Percentiles rank a stretch among this genome's conserved stretches.
These are phyloP conservation scores for Raffaelea arxii DNA, from an alignment of 2,329 filamentous ascomycete species.

Conservation along the genomic window DNA sequence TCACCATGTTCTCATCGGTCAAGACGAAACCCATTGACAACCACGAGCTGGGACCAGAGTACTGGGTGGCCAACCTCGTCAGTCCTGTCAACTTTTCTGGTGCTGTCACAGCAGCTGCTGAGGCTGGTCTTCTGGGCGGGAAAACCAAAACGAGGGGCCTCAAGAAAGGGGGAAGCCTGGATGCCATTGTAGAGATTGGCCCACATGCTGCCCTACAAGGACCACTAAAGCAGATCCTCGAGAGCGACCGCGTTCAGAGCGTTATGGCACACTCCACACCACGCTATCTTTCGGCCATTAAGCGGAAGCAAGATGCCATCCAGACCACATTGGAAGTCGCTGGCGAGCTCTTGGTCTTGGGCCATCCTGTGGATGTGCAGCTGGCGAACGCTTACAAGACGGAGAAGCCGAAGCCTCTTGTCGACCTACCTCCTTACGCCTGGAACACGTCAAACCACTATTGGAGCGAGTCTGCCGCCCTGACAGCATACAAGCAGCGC, in stretches of 20 bases:
- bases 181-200: constrained; percentile 15
- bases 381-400: constrained; percentile 6
- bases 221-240: constrained; percentile 13
- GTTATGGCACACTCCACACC: neutral
- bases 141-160: neutral
- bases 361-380: constrained; percentile 4
- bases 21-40: constrained; percentile 7
- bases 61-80: constrained; percentile 22
- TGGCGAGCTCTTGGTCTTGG: constrained; percentile 6
- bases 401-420: constrained; percentile 10
- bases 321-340: constrained; percentile 9
- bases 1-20: constrained; percentile 16
- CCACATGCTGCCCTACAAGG: constrained; percentile 15
- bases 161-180: neutral
- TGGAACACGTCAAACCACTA: constrained; percentile 32
- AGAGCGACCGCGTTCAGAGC: constrained; percentile 3
- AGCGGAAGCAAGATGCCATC: constrained; percentile 6
- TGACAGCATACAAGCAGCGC: constrained; percentile 15
- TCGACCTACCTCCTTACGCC: constrained; percentile 33
- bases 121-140: neutral
- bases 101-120: neutral
- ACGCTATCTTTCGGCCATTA: constrained; percentile 4
- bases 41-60: constrained; percentile 12
- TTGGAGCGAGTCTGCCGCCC: constrained; percentile 28
- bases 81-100: constrained; percentile 19